Base-by-base conservation (phyloP, 345 rosid species). In the Carallia brachiata region DNA sequence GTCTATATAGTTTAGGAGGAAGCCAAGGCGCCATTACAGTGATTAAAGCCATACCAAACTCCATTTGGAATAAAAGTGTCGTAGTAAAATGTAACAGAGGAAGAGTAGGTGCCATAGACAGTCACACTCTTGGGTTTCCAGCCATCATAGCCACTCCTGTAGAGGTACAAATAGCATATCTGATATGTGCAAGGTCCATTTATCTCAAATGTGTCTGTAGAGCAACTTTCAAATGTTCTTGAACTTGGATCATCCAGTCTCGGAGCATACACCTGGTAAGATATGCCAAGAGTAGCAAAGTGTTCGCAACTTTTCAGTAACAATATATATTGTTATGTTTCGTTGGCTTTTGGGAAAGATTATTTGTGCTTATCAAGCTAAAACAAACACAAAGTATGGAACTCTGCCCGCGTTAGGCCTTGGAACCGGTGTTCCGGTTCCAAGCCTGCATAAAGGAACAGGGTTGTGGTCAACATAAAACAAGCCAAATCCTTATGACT, bases 61-160 rank as follows among this genome's bases (percentile, higher is more conserved):
- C 67, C 84, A 63, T 36, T 56, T 18, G 91, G 91, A 47, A 80
- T 73, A 73, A 74, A 84, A 31, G 83, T 77, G 71, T 77, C 71
- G 70, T 84, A 81, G 67, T 85, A 69, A 71, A 88, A 88, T 6
- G 83, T 80, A 3, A 83, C 81, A 4, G 88, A 56, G 52, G 56
- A 78, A 18, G 79, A 54, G 52, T 84, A 63, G 10, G 77, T 56
- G 28, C 91, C 82, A 44, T 70, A 84, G 32, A 92, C 73, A 13
- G 79, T 78, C 70, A 88, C 80, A 17, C 78, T 78, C 62, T 80
- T 83, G 0, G 96, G 97, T 54, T 83, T 78, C 97, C 96, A 92
- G 12, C 92, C 90, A 70, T 90, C 94, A 28, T 62, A 59, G 53
- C 92, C 91, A 30, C 70, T 72, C 65, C 84, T 81, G 67, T 84